Evolutionary conservation across 768 basidiomycete genomes (phyloP), one percentile per base, ranked within the genome.

Genomic region (Kwoniella newhampshirensis): DNA sequence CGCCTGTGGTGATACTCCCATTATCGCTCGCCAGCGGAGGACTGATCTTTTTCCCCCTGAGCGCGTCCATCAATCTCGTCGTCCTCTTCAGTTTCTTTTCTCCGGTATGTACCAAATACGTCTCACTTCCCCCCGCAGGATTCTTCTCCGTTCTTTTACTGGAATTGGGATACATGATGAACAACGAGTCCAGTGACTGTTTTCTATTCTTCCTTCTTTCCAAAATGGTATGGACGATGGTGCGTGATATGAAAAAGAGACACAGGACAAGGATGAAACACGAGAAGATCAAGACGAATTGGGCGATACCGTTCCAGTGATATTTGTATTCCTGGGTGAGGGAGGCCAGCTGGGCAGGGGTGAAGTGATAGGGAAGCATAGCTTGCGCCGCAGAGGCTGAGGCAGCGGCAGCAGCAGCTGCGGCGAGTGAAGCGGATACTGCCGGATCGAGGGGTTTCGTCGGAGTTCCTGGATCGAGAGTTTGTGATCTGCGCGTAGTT

Each of bases 231-330:
- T n/a, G n/a, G n/a, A n/a, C n/a, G n/a, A n/a, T n/a, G n/a, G n/a
- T n/a, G n/a, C n/a, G n/a, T n/a, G n/a, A n/a, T n/a, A n/a, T n/a
- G n/a, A n/a, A n/a, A n/a, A n/a, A n/a, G n/a, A n/a, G n/a, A n/a
- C n/a, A n/a, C n/a, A n/a, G n/a, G 18, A 43, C 21, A 4, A 36
- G 27, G 6, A 63, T 37, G 15, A 60, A n/a, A 15, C 36, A 43
- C 8, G 62, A 21, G 45, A 67, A 63, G 32, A 58, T 30, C 6
- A 67, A 35, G 26, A 67, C 55, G 49, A 67, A 67, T 27, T 55
- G 58, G 3, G 62, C 50, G 3, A 59, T 54, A n/a, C 42, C 28
- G 51, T 60, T 63, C 65, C 65, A 67, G 13, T 54, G 18, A 50
- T 63, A 63, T 1, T 43, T 13, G 42, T 67, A 67, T 9, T 26